These are phyloP conservation scores for Sanguinoderma infundibulare DNA, from an alignment of 1,284 basidiomycete genomes.

Conservation along the genomic window DNA sequence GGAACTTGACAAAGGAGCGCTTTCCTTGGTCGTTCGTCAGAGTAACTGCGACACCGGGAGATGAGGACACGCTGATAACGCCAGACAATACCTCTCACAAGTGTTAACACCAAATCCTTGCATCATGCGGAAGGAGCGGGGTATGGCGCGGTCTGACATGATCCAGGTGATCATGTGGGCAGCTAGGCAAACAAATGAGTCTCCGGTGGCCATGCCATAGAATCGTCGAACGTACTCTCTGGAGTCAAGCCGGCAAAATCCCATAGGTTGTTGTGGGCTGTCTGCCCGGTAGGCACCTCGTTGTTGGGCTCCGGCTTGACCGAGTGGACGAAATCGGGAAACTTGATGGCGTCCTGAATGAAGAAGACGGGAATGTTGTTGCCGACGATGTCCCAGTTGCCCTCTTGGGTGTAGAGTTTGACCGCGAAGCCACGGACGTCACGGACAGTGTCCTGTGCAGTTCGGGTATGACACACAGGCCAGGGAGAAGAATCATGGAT, in stretches of 20 bases:
- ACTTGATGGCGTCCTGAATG: constrained; percentile 85
- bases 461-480: constrained; percentile 15
- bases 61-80: not conserved
- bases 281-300: constrained; percentile 66
- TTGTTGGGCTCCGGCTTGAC: constrained; percentile 83
- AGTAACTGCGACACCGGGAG: constrained; percentile 39
- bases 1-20: constrained; percentile 85
- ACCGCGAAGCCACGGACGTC: constrained; percentile 86
- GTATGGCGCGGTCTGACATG: constrained; percentile 83
- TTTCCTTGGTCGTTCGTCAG: constrained; percentile 69
- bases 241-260: constrained; percentile 74
- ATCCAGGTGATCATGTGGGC: constrained; percentile 85
- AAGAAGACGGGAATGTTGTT: constrained; percentile 85
- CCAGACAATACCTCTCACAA: constrained; percentile 32
- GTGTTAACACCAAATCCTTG: constrained; percentile 89
- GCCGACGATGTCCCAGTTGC: constrained; percentile 85
- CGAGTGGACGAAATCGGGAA: constrained; percentile 83
- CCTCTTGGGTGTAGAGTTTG: constrained; percentile 81
- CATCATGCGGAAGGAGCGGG: constrained; percentile 85
- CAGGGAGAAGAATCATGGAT: not conserved
- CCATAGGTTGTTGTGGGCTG: constrained; percentile 86
- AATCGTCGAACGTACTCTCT: constrained; percentile 47
- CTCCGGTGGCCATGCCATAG: not conserved
- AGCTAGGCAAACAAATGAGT: constrained; percentile 41
- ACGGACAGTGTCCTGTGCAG: constrained; percentile 70